Base-by-base conservation (phyloP, 257 asterid genomes). In the Scutellaria minor region DNA sequence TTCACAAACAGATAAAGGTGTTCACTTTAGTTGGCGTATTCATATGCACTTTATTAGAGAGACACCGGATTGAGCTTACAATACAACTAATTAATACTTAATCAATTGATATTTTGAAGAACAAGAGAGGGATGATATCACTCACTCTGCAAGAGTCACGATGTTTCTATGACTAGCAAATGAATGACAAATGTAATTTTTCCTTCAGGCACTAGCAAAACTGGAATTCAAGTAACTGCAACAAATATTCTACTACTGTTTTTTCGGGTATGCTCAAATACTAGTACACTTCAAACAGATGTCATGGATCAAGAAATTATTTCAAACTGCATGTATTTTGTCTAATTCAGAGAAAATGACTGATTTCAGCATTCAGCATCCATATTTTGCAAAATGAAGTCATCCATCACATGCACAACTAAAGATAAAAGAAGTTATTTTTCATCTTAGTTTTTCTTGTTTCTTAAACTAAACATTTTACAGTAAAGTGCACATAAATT, bases 1-100 rank as follows among this genome's bases (percentile, higher is more conserved):
- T 87, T 77, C 77, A 77, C 64, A 71, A 71, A 74, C 62, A 53
- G 54, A 51, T 13, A 48, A 51, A 13, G 18, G 27, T 10, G 12
- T 7, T 35, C 52, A 44, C 12, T 75, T 70, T 5, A 71, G 20
- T 68, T 61, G 52, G 27, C 64, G 47, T 51, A 9, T 24, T 39
- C 4, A 51, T 66, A 75, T 12, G 42, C 68, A 11, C 27, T 24
- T 24, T 31, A 31, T 31, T 2, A 24, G 27, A 24, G 27, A 24
- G 27, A 24, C 27, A 24, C 27, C 2, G 1, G 37, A 31, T 31
- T 31, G 5, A 31, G 37, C 37, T 31, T 31, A 31, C 37, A 31
- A 31, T 31, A 31, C 37, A 31, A 31, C 37, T 1, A 31, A 31
- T 31, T 31, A 31, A 31, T 31, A 31, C 37, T 31, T 31, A 4